Percentiles rank a stretch among this genome's conserved stretches.
phyloP scores from a whole-genome alignment of 208 protist species.

The Acanthamoeba quina region DNA sequence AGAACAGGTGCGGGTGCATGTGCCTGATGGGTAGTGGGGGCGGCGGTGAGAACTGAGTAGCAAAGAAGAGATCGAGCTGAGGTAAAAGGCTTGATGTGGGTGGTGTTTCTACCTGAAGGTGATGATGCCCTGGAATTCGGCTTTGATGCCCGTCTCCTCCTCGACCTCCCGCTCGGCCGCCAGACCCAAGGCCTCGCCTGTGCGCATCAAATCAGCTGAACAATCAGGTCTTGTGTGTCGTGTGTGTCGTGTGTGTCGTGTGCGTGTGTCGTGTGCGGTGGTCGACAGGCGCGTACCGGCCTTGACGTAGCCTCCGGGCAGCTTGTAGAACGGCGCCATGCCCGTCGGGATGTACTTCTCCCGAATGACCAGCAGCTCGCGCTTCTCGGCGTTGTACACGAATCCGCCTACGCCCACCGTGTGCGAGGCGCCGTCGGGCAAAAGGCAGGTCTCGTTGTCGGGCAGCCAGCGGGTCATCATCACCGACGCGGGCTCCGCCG shows the following conservation, averaged over 20 bases:
- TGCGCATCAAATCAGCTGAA: background rate
- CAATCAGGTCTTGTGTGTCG: background rate
- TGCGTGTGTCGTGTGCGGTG: too few relatives aligned
- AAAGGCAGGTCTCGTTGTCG: slow-evolving; percentile 35
- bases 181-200: slow-evolving; percentile 32
- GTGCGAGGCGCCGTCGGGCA: slow-evolving; percentile 64
- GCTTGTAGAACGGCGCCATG: background rate
- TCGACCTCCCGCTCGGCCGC: slow-evolving; percentile 42
- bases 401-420: slow-evolving; percentile 60
- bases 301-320: slow-evolving; percentile 70
- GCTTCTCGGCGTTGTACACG: slow-evolving; percentile 37
- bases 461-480: slow-evolving; percentile 69
- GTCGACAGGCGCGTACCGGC: slow-evolving; percentile 29
- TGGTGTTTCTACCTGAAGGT: background rate
- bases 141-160: slow-evolving; percentile 51
- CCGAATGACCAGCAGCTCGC: slow-evolving; percentile 32
- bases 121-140: slow-evolving; percentile 40
- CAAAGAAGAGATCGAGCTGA: background rate
- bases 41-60: background rate
- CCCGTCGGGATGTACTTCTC: slow-evolving; percentile 33
- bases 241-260: background rate
- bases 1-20: slow-evolving; percentile 52
- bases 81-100: background rate
- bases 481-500: slow-evolving; percentile 17
- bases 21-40: background rate